Evolutionary conservation across 108 stramenopile genomes (phyloP).

Genomic region (Skeletonema tropicum): DNA sequence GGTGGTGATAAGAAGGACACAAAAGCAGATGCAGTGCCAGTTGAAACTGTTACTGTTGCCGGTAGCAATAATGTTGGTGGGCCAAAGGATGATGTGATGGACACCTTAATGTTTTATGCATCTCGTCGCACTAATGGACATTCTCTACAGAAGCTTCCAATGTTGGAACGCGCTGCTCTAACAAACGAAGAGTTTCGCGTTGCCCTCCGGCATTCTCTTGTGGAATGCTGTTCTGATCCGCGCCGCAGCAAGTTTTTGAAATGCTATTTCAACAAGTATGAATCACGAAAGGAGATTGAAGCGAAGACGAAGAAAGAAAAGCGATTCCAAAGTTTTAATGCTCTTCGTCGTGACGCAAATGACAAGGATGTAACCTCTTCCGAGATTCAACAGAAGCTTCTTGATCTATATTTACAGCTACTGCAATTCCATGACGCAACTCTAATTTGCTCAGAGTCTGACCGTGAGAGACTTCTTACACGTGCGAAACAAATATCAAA

Average conservation of each 20-base stretch:
- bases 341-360: constrained; percentile 9
- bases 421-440: constrained; percentile 54
- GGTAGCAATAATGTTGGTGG: constrained; percentile 1
- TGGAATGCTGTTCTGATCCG: constrained; percentile 66
- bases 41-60: constrained; percentile 11
- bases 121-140: constrained; percentile 35
- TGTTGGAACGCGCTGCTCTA: constrained; percentile 50
- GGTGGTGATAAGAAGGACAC: not conserved
- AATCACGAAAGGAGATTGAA: constrained; percentile 10
- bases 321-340: not conserved
- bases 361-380: constrained; percentile 25
- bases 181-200: constrained; percentile 59
- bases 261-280: constrained; percentile 51
- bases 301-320: not conserved
- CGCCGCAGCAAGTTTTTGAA: constrained; percentile 74
- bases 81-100: constrained; percentile 8
- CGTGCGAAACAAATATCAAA: constrained; percentile 21
- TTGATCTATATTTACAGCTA: constrained; percentile 78
- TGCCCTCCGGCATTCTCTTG: constrained; percentile 63
- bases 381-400: constrained; percentile 51
- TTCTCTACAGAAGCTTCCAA: constrained; percentile 15
- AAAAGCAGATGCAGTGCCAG: constrained; percentile 9
- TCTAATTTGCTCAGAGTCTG: constrained; percentile 30
- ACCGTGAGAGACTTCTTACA: constrained; percentile 28
- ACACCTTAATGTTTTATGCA: constrained; percentile 12